Evolutionary conservation across 495 filamentous ascomycete genomes (phyloP).

Genomic region (Acidiella bohemica): DNA sequence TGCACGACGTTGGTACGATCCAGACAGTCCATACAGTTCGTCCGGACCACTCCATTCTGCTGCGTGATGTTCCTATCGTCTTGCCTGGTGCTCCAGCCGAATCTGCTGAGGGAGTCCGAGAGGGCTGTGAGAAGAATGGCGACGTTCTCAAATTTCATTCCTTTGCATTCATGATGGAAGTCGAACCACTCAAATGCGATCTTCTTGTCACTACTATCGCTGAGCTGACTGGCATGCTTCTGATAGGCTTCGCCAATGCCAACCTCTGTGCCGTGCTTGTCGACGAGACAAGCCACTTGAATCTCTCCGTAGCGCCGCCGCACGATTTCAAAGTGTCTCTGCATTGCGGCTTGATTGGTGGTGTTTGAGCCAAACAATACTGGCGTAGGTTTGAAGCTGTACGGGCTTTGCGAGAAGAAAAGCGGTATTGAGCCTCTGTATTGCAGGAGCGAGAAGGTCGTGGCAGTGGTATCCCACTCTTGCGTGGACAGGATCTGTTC

Average conservation of each 20-base stretch:
- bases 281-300: constrained; percentile 72
- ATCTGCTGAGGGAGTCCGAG: constrained; percentile 45
- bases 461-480: constrained; percentile 46
- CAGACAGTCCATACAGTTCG: constrained; percentile 96
- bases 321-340: constrained; percentile 60
- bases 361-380: constrained; percentile 62
- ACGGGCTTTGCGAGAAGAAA: constrained; percentile 87
- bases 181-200: constrained; percentile 89
- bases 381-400: constrained; percentile 79
- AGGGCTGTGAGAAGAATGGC: constrained; percentile 58
- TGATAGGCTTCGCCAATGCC: constrained; percentile 68
- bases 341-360: constrained; percentile 64
- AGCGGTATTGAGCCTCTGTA: constrained; percentile 77
- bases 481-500: constrained; percentile 73
- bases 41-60: constrained; percentile 67
- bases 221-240: constrained; percentile 45
- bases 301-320: constrained; percentile 54
- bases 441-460: constrained; percentile 72
- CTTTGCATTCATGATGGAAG: constrained; percentile 77
- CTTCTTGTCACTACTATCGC: constrained; percentile 41
- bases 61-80: constrained; percentile 24
- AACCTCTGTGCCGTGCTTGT: constrained; percentile 68
- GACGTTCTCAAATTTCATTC: constrained; percentile 96
- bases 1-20: constrained; percentile 91
- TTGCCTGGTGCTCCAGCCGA: constrained; percentile 40